Percentiles rank a stretch among this genome's conserved stretches.
These are phyloP conservation scores for Backusella luteola DNA, from an alignment of 192 early-diverging fungal genomes.

Conservation along the genomic window DNA sequence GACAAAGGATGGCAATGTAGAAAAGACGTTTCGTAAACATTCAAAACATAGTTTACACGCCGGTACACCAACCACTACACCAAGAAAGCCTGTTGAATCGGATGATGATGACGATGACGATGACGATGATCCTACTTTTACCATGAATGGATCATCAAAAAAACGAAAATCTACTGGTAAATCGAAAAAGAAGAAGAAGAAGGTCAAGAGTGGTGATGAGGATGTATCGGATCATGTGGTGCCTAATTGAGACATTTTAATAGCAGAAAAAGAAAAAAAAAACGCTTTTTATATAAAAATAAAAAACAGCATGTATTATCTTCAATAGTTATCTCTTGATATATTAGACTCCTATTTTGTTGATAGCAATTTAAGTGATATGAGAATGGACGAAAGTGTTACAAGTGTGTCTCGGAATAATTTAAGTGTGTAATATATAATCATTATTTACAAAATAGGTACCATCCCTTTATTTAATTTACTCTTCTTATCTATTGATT, in stretches of 20 bases:
- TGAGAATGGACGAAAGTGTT: too few relatives aligned
- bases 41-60: conserved; percentile 43
- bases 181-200: not conserved
- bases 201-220: not conserved
- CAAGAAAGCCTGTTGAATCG: not conserved
- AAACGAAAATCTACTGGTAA: not conserved
- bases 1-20: conserved; percentile 72
- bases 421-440: not conserved
- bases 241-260: not conserved
- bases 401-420: not conserved
- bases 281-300: too few relatives aligned
- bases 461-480: not conserved
- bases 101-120: conserved; percentile 11
- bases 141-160: not conserved
- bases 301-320: too few relatives aligned
- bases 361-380: too few relatives aligned
- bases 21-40: conserved; percentile 79
- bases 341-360: too few relatives aligned
- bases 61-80: not conserved
- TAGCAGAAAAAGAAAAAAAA: too few relatives aligned
- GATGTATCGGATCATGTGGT: not conserved
- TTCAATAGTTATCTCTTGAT: too few relatives aligned
- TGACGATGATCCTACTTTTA: conserved; percentile 5
- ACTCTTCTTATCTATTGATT: too few relatives aligned
- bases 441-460: too few relatives aligned